Base-by-base conservation (phyloP, 2,329 filamentous ascomycete species). In the Geosmithia putterillii region DNA sequence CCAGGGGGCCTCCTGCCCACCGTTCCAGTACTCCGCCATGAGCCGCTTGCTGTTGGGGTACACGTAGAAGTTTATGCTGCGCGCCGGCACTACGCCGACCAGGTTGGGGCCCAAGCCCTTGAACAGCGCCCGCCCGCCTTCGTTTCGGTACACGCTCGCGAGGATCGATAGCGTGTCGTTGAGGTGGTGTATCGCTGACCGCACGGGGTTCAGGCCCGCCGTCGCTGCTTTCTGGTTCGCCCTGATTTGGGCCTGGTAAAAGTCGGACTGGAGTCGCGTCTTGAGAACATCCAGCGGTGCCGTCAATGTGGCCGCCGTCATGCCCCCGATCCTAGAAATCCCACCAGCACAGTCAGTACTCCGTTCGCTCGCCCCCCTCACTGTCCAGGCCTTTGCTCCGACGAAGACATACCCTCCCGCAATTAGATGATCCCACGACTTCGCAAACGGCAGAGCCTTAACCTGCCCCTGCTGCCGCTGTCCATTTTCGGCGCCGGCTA, bases 231-330 rank as follows among this genome's bases (percentile, higher is more conserved):
- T 84, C 76, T 8, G 77, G 73, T 12, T 9, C 15, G 81, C 76
- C 23, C 74, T 73, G 39, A 95, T 73, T 62, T 95, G 86, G 8
- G 80, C 73, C 60, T 95, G 86, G 70, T 95, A 95, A 60, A 94
- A 94, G 57, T 94, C 89, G 55, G 87, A 94, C 61, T 96, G 90
- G 3, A 96, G 71, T 32, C 90, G 80, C 10, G 90, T 96, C 62
- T 94, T 94, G 42, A 96, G 74, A 25, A 95, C 89, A 57, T 95
- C 90, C 46, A 96, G 82, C 19, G 90, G 90, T 8, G 87, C 88
- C 2, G 90, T 95, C n/a, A 95, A 65, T n/a, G 85, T 81, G 20
- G 90, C 86, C 10, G 90, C 83, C 17, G 86, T 88, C 81, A 95
- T 94, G 52, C 89, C 89, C 52, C 89, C 89, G 42, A 86, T 66